Conservation (phyloP, 805 yeast genomes). For the Metschnikowia anglica region DNA sequence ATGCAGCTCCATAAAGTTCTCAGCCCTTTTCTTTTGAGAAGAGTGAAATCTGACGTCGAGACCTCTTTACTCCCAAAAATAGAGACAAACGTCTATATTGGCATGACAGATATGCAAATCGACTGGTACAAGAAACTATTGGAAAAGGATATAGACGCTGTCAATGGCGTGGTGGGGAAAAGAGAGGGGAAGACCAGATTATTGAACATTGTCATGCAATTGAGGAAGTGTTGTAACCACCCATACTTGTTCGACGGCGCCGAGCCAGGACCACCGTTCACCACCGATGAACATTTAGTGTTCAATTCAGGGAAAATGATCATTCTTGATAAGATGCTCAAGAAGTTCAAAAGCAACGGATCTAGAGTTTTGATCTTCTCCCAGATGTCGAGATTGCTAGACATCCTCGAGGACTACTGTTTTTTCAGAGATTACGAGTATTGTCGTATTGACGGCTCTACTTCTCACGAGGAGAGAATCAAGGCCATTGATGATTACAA, state of each 20-base stretch:
- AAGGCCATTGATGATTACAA: constrained; percentile 92
- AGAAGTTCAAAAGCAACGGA: constrained; percentile 69
- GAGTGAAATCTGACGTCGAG: constrained; percentile 93
- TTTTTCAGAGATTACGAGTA: constrained; percentile 78
- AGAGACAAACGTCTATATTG: constrained; percentile 85
- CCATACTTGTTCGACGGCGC: constrained; percentile 99
- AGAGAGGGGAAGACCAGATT: constrained; percentile 90
- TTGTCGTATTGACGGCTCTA: constrained; percentile 91
- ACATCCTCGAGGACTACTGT: constrained; percentile 91
- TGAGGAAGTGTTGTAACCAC: constrained; percentile 95
- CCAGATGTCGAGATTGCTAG: constrained; percentile 89
- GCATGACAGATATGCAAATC: constrained; percentile 94
- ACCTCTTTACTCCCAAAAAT: constrained; percentile 86
- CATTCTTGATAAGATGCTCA: constrained; percentile 78
- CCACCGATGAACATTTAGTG: constrained; percentile 93
- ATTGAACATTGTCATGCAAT: constrained; percentile 92
- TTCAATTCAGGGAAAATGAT: constrained; percentile 88
- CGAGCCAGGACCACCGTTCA: constrained; percentile 97
- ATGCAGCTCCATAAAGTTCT: constrained; percentile 85
- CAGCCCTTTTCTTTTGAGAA: constrained; percentile 81
- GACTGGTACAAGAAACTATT: constrained; percentile 86
- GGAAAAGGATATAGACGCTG: constrained; percentile 94
- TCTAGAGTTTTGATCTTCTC: constrained; percentile 89
- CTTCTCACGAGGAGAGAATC: constrained; percentile 89
- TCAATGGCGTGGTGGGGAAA: constrained; percentile 92